Base-by-base conservation (phyloP, 208 protist species). In the Leishmania guyanensis region DNA sequence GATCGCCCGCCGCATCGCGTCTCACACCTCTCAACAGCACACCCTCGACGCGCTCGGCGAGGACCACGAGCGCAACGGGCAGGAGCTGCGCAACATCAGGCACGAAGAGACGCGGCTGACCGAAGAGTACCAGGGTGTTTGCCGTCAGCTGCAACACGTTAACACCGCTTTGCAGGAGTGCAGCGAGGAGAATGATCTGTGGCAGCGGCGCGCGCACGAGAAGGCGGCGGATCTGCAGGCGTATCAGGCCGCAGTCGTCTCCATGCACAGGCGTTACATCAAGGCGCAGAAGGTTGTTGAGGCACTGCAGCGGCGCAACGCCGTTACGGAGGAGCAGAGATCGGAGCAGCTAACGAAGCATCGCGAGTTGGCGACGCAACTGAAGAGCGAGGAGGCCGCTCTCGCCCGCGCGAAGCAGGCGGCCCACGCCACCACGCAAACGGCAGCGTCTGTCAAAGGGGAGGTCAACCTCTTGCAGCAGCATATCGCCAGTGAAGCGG, bases 121-220 rank as follows among this genome's bases (percentile, higher is more conserved):
- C 50, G 97, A 98, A 81, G 89, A 94, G 81, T 96, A 95, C 82
- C 94, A 98, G 79, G 85, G 76, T 5, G 88, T 98, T 39, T 87
- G 86, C 73, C 88, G 91, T 54, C 89, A 97, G 84, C 86, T 90
- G 73, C 92, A 95, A 75, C 89, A 97, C 83, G 87, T 93, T 43
- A 90, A 96, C 75, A 90, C 89, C 36, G 87, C 97, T 3, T 85
- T 98, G 81, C 94, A 99, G 85, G 91, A 94, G 64, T 94, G 95
- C 77, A 95, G 95, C 68, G 90, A 99, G 81, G 93, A 96, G 56
- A 95, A 96, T 75, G 90, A 96, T 69, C 75, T 81, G 33, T 81
- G 95, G 75, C 90, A 96, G 83, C 87, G 84, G 43, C 83, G 93
- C 39, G 87, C 88, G 70, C 84, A 89, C 70, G 89, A 95, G 71